Evolutionary conservation across 129 eudicot species (phyloP), one percentile per base, ranked within the genome.

Genomic region (Kitagawia praeruptora): DNA sequence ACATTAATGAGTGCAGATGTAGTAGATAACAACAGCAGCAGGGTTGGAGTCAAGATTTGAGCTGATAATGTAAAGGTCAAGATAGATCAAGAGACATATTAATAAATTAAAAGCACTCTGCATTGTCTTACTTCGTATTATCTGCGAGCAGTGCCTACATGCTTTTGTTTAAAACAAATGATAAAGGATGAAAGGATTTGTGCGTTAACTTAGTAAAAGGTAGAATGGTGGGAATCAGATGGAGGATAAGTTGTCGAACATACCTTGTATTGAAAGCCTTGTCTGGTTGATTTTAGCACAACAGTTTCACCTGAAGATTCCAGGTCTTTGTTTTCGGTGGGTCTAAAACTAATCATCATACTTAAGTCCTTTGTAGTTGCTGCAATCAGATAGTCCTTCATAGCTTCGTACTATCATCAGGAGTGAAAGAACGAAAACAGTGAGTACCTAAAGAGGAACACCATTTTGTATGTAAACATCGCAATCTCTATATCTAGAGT

Each of bases 311-410:
- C 75, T 15, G 84, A 78, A 73, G 97, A 90, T 49, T 80, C 81
- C 25, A 53, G 82, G 78, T 87, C 93, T 74, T 51, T 45, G 38
- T 89, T 83, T 58, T 80, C 85, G 58, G 89, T 75, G 56, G 91
- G 86, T 67, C 88, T 86, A 75, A 90, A 95, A 84, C 93, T 86
- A 76, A 95, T 88, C 96, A 95, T 95, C 84, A 92, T 74, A 83
- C 99, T 95, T 85, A 93, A 84, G 84, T 95, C 99, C 89, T 95
- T 95, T 47, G 96, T 90, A 74, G 99, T 95, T 79, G 99, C 95
- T 81, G 99, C 79, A 77, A 92, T 87, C 84, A 95, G 71, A 81
- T 85, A 87, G 74, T 92, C 88, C 85, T 83, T 92, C 76, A 95
- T n/a, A n/a, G n/a, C n/a, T n/a, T n/a, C n/a, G n/a, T n/a, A n/a